Evolutionary conservation across 2,329 filamentous ascomycete genomes (phyloP), one percentile per base, ranked within the genome.

Genomic region (Alternaria rosae): DNA sequence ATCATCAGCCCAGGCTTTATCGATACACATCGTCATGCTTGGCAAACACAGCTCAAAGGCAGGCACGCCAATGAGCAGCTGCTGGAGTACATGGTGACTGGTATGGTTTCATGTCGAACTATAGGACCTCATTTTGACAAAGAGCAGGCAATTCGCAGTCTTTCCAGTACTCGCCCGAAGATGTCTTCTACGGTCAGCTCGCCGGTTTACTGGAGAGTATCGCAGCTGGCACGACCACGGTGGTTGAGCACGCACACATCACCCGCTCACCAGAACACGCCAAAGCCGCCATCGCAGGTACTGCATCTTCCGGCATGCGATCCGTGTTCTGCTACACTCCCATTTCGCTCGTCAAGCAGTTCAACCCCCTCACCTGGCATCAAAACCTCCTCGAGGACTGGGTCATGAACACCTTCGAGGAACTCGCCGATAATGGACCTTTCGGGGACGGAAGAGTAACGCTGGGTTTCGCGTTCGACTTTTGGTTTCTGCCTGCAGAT

Each of bases 31-130:
- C 82, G 83, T 3, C 72, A 76, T 62, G 60, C 68, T 35, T 72
- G 86, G 86, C 85, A 88, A 68, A 87, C 86, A 0, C 84, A 81
- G 10, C 82, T 84, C 65, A 86, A 85, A 65, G 86, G 85, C 0
- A 70, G 88, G 1, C 84, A 73, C 7, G 82, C 84, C 3, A 85
- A 88, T 65, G 82, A 84, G 4, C 70, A 75, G 3, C 65, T 85
- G n/a, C 35, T 83, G 4, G 76, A 84, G 23, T 85, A 84, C 61
- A 72, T 82, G 70, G 64, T 75, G 6, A 67, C 72, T 47, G 80
- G 80, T 82, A 55, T 43, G 62, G 41, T 23, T 32, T 15, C 2
- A 35, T 6, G 12, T 13, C 11, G 15, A 15, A 35, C n/a, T 3
- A 38, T 1, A 35, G 0, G 8, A 6, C 4, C 9, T 30, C 4